A percentile compares a stretch with the other conserved stretches of the same genome.
Conservation (phyloP, 1,284 basidiomycete genomes). For the Ustilago hordei region DNA sequence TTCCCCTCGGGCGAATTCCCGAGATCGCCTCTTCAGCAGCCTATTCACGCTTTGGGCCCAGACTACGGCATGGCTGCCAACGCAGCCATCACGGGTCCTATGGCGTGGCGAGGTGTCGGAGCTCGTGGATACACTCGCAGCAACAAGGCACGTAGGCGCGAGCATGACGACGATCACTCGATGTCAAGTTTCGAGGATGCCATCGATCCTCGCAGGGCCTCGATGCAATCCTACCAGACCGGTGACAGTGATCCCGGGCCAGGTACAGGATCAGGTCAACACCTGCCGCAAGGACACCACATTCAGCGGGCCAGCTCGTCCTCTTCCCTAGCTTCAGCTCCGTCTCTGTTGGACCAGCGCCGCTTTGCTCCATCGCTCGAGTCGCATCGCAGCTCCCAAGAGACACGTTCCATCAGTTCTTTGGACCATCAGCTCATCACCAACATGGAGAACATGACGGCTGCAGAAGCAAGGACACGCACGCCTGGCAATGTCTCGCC, state of each 20-base stretch:
- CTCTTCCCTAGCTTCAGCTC: constrained; percentile 54
- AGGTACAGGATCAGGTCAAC: constrained; percentile 34
- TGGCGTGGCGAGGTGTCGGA: constrained; percentile 53
- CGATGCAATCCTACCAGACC: constrained; percentile 62
- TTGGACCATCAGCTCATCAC: constrained; percentile 63
- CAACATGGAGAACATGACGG: constrained; percentile 65
- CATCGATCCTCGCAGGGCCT: constrained; percentile 53
- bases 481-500: constrained; percentile 58
- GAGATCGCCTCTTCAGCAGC: constrained; percentile 39
- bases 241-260: constrained; percentile 64
- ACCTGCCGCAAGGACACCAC: constrained; percentile 32
- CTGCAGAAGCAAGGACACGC: constrained; percentile 51
- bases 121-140: constrained; percentile 35
- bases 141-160: constrained; percentile 47
- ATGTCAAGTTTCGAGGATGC: constrained; percentile 57
- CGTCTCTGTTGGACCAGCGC: constrained; percentile 49
- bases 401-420: constrained; percentile 56
- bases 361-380: constrained; percentile 51
- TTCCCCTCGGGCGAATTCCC: constrained; percentile 45
- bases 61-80: constrained; percentile 36
- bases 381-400: constrained; percentile 49
- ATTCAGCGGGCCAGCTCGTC: constrained; percentile 59
- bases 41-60: constrained; percentile 34
- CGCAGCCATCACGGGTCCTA: constrained; percentile 37
- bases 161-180: constrained; percentile 57